Evolutionary conservation across 139 green algal genomes (phyloP), one percentile per base, ranked within the genome.

Genomic region (Chara braunii): DNA sequence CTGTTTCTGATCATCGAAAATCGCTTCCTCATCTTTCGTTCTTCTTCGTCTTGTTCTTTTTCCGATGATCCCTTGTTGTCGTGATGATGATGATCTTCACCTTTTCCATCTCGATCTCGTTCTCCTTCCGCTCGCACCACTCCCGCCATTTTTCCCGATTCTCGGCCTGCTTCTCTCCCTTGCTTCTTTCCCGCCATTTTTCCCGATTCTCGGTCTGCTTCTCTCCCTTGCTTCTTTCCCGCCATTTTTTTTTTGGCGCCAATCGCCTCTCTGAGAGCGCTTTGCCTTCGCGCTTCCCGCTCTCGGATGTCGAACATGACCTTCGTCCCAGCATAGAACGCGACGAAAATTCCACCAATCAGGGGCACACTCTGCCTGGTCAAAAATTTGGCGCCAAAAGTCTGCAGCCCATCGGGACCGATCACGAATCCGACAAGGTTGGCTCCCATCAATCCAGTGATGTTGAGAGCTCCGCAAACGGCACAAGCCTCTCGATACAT

Each of bases 361-460:
- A 48, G 40, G 40, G 40, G 18, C 18, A 48, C 50, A 68, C 53
- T 63, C 14, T 68, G 9, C 6, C 28, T 11, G 14, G 7, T 6
- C 43, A 68, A 6, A 7, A 60, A 28, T 11, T 61, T 60, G 45
- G 26, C 42, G 7, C 30, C n/a, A 6, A 58, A 68, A 50, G 23
- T 69, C 50, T 6, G 30, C 32, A 68, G 30, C 32, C 11, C 31
- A 60, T 62, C 7, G 4, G 8, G 7, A 8, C 53, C 53, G 36
- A 63, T 63, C 32, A 63, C 53, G 40, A 63, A 63, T 6, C 53
- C 53, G 32, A 63, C 53, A 36, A 63, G 53, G 36, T 63, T 63
- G 6, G 53, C 53, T 30, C 34, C 57, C 65, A 74, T 72, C 3
- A 74, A 57, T 0, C 58, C 65, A 0, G 36, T 42, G 23, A 74